Percentiles rank a stretch among this genome's conserved stretches.
phyloP scores from a whole-genome alignment of 208 protist species.

The Leishmania lainsoni region DNA sequence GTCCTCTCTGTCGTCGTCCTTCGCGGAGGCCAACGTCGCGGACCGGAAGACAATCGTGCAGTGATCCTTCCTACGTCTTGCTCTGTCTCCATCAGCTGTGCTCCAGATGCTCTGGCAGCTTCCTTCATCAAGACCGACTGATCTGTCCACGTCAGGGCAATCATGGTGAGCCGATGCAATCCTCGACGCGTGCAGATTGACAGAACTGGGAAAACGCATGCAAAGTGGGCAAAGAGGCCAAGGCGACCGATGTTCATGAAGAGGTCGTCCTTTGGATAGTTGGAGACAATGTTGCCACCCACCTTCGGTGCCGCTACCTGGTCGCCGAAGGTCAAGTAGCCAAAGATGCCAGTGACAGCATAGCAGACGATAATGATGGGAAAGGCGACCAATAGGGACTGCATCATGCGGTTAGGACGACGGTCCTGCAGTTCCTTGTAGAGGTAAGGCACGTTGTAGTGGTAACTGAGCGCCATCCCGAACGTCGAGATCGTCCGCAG shows the following conservation, averaged over 20 bases:
- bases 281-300: slow-evolving; percentile 72
- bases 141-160: slow-evolving; percentile 47
- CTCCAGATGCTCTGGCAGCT: slow-evolving; percentile 15
- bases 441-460: slow-evolving; percentile 82
- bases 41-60: neutral
- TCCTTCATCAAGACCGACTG: slow-evolving; percentile 41
- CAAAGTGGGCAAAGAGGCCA: slow-evolving; percentile 83
- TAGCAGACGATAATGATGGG: slow-evolving; percentile 72
- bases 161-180: slow-evolving; percentile 66
- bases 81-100: neutral
- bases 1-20: neutral
- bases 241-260: slow-evolving; percentile 74
- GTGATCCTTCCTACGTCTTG: neutral
- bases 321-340: slow-evolving; percentile 76
- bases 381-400: slow-evolving; percentile 58
- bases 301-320: slow-evolving; percentile 28
- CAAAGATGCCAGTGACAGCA: slow-evolving; percentile 53
- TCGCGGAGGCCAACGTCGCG: neutral
- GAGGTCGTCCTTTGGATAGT: slow-evolving; percentile 58
- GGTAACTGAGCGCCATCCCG: slow-evolving; percentile 68
- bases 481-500: slow-evolving; percentile 63
- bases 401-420: slow-evolving; percentile 57
- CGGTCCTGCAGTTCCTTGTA: slow-evolving; percentile 76
- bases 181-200: slow-evolving; percentile 71
- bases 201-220: slow-evolving; percentile 80